A percentile compares a stretch with the other conserved stretches of the same genome.
These are phyloP conservation scores for Mycosphaerelloides madeirae DNA, from an alignment of 2,329 filamentous ascomycete species.

Conservation along the genomic window DNA sequence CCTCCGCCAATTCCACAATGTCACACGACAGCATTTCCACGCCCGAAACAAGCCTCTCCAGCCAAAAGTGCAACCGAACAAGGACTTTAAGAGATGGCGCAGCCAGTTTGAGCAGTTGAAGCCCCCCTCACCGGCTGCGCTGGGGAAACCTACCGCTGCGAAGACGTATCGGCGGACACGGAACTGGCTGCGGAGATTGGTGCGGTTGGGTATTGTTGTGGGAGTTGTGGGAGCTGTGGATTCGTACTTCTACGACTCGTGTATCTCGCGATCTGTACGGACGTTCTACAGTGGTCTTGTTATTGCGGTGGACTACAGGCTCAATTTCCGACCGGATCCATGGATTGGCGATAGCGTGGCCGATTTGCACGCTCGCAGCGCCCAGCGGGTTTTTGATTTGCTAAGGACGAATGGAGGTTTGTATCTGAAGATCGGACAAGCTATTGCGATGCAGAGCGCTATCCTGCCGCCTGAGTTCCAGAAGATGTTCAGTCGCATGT, in stretches of 20 bases:
- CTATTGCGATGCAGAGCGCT: constrained; percentile 96
- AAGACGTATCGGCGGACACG: constrained; percentile 66
- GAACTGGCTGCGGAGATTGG: constrained; percentile 71
- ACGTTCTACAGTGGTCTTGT: constrained; percentile 77
- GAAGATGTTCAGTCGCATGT: constrained; percentile 94
- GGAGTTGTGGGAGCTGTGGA: constrained; percentile 67
- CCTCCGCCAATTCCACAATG: background rate
- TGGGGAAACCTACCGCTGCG: constrained; percentile 66
- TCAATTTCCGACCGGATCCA: constrained; percentile 85
- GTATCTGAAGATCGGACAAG: constrained; percentile 97
- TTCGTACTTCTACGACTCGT: constrained; percentile 69
- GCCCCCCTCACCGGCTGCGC: constrained; percentile 72
- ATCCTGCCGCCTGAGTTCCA: constrained; percentile 92
- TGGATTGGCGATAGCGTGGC: constrained; percentile 66
- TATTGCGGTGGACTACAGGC: constrained; percentile 88
- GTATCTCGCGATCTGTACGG: constrained; percentile 69
- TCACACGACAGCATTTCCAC: background rate
- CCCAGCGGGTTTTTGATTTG: constrained; percentile 74
- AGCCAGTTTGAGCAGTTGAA: constrained; percentile 38
- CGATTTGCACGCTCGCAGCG: constrained; percentile 77
- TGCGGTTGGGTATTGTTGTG: constrained; percentile 56
- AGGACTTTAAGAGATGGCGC: background rate
- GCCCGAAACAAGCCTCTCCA: background rate
- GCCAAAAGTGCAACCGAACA: background rate
- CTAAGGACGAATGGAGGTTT: constrained; percentile 83